These are phyloP conservation scores for Ajuga chamaepitys DNA, from an alignment of 257 asterid species.

Conservation along the genomic window DNA sequence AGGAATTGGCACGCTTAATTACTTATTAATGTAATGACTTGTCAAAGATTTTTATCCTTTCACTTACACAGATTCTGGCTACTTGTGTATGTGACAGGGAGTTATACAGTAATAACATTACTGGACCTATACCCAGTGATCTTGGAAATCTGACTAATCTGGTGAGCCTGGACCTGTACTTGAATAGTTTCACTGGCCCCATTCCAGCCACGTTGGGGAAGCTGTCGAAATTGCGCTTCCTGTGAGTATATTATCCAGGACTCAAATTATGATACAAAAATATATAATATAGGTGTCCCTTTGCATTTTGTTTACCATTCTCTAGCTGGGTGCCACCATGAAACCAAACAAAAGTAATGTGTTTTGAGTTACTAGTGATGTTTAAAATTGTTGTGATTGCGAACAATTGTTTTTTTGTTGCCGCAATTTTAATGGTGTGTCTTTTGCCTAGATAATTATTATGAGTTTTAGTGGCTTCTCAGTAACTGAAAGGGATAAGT, in stretches of 20 bases:
- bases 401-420: too few relatives aligned
- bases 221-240: constrained; percentile 82
- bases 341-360: too few relatives aligned
- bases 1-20: too few relatives aligned
- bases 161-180: constrained; percentile 98
- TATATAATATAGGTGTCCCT: too few relatives aligned
- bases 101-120: constrained; percentile 87
- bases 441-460: too few relatives aligned
- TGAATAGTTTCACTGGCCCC: constrained; percentile 82
- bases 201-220: constrained; percentile 87
- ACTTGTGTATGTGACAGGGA: constrained; percentile 52
- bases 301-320: not conserved
- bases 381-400: too few relatives aligned
- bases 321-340: too few relatives aligned
- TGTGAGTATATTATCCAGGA: constrained; percentile 49
- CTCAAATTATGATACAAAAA: constrained; percentile 5
- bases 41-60: not conserved
- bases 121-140: constrained; percentile 75
- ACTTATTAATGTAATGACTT: not conserved
- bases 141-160: constrained; percentile 94
- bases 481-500: too few relatives aligned
- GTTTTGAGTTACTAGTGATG: too few relatives aligned
- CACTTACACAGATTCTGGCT: not conserved
- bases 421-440: too few relatives aligned
- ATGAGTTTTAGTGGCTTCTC: too few relatives aligned